These are phyloP conservation scores for Aspergillus homomorphus DNA, from an alignment of 495 filamentous ascomycete genomes.

Conservation along the genomic window DNA sequence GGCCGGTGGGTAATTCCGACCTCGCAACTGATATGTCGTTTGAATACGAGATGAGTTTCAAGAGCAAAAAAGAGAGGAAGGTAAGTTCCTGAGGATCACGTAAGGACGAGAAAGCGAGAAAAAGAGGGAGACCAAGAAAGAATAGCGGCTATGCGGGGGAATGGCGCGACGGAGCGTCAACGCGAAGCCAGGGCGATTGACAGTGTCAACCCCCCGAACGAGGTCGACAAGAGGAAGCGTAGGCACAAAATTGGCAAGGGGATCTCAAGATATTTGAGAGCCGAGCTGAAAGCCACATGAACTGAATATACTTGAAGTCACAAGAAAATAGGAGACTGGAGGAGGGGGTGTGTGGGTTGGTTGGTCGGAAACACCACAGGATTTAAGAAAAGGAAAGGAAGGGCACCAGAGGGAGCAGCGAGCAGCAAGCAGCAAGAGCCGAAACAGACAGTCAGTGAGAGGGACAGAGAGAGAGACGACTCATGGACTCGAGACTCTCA, in stretches of 20 bases:
- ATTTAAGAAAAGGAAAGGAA: constrained; percentile 5
- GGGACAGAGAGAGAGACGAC: constrained; percentile 14
- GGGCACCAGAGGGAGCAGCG: background rate
- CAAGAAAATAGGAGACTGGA: constrained; percentile 14
- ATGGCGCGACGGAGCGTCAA: constrained; percentile 36
- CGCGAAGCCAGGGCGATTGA: constrained; percentile 38
- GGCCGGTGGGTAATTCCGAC: background rate
- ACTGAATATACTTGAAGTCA: background rate
- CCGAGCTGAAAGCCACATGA: background rate
- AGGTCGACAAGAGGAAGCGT: constrained; percentile 21
- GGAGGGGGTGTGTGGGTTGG: background rate
- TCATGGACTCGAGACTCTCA: no score
- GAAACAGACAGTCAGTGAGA: background rate
- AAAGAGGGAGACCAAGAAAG: constrained; percentile 11
- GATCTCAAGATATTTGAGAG: background rate
- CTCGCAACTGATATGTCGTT: background rate
- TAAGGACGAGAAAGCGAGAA: constrained; percentile 18
- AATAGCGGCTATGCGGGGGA: constrained; percentile 39
- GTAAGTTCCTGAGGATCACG: constrained; percentile 19
- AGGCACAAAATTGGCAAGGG: background rate
- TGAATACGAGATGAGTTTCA: background rate
- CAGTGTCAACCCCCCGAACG: constrained; percentile 29
- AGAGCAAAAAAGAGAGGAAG: constrained; percentile 4
- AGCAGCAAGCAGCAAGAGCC: background rate
- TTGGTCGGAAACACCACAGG: background rate